These are phyloP conservation scores for Botrytis aclada DNA, from an alignment of 2,329 filamentous ascomycete genomes.

Conservation along the genomic window DNA sequence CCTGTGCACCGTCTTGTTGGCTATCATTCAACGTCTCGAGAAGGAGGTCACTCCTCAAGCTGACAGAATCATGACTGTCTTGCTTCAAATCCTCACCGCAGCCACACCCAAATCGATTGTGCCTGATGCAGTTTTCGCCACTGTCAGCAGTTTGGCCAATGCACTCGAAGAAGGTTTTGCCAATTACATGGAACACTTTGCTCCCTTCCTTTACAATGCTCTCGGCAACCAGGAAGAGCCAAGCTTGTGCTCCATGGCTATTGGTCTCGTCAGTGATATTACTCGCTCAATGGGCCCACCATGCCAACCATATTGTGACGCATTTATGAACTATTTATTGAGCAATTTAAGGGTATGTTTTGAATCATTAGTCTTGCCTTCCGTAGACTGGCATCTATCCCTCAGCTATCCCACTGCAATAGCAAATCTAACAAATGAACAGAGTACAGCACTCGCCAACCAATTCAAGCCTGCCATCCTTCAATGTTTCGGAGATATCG, in stretches of 20 bases:
- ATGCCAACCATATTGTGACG: constrained; percentile 92
- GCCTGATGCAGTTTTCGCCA: constrained; percentile 88
- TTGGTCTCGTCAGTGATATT: constrained; percentile 95
- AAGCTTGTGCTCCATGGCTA: constrained; percentile 91
- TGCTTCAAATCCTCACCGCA: constrained; percentile 75
- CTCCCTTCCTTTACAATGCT: constrained; percentile 88
- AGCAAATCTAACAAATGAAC: constrained; percentile 22
- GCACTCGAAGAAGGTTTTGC: constrained; percentile 89
- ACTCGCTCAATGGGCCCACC: constrained; percentile 85
- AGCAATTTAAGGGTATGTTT: constrained; percentile 76
- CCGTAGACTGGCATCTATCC: background rate
- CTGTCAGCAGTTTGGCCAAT: constrained; percentile 86
- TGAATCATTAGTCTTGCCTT: background rate
- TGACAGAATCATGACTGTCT: constrained; percentile 88
- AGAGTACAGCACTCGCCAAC: constrained; percentile 84
- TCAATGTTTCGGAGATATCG: constrained; percentile 97
- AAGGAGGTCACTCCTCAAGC: constrained; percentile 86
- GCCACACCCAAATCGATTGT: constrained; percentile 86
- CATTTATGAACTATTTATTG: constrained; percentile 96
- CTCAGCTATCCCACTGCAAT: background rate
- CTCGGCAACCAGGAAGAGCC: constrained; percentile 95
- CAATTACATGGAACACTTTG: constrained; percentile 97
- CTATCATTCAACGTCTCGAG: constrained; percentile 88
- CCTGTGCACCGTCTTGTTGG: constrained; percentile 83
- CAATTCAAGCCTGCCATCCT: constrained; percentile 98